A percentile compares a stretch with the other conserved stretches of the same genome.
Conservation (phyloP, 257 asterid genomes). For the Salvia hispanica region DNA sequence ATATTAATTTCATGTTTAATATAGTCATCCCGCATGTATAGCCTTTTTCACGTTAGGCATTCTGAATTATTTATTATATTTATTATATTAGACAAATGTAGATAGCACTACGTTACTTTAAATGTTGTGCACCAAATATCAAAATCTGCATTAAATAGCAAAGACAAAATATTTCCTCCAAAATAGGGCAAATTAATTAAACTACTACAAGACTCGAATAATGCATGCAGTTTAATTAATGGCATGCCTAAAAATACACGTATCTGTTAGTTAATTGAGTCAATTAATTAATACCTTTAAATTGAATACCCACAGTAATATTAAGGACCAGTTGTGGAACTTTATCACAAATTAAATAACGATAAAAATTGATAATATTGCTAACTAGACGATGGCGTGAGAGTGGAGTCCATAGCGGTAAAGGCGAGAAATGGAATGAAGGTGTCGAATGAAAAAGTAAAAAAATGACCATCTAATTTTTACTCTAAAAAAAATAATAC, state of each 20-base stretch:
- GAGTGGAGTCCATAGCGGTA: too few species aligned
- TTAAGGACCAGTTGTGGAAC: not conserved
- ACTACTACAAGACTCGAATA: not conserved
- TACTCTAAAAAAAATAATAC: too few species aligned
- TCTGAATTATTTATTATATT: not conserved
- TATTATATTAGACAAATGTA: not conserved
- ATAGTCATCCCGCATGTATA: not conserved
- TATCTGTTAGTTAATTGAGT: not conserved
- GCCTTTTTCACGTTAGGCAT: constrained; percentile 14
- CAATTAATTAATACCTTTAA: not conserved
- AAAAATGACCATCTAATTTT: too few species aligned
- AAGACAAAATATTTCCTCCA: constrained; percentile 29
- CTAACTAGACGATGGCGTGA: too few species aligned
- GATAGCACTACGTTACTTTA: constrained; percentile 7
- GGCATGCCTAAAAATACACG: constrained; percentile 15
- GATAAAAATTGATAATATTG: too few species aligned
- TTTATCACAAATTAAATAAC: too few species aligned
- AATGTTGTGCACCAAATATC: constrained; percentile 31
- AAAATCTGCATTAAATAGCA: constrained; percentile 33
- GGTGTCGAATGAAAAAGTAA: too few species aligned
- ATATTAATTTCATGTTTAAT: not conserved
- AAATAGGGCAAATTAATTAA: constrained; percentile 34
- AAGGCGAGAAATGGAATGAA: too few species aligned
- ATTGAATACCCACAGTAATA: not conserved
- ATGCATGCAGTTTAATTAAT: constrained; percentile 8